Conservation (phyloP, 2,329 filamentous ascomycete species). For the Macrophomina phaseolina region DNA sequence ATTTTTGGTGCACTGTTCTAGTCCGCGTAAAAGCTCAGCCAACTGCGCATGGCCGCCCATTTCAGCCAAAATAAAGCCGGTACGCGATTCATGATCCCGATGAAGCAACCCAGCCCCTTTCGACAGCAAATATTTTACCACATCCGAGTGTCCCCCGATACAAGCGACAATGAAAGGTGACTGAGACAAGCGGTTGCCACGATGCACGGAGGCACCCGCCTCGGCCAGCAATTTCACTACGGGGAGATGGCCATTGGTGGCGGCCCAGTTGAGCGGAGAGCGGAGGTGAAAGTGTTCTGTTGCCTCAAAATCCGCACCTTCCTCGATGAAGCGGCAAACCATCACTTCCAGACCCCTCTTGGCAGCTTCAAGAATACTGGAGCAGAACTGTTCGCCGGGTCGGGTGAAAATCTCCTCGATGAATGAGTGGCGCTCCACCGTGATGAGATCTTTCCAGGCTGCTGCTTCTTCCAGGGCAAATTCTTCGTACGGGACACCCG, state of each 20-base stretch:
- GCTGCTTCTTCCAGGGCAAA: background rate
- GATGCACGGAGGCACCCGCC: background rate
- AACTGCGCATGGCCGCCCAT: background rate
- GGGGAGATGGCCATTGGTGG: conserved; percentile 16
- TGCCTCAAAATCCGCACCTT: background rate
- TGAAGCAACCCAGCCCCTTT: background rate
- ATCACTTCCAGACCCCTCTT: background rate
- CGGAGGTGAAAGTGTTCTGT: background rate
- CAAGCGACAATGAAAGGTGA: background rate
- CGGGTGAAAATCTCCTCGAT: background rate
- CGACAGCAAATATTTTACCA: background rate
- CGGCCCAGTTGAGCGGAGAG: conserved; percentile 13
- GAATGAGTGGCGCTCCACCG: background rate
- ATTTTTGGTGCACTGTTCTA: background rate
- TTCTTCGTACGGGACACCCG: background rate
- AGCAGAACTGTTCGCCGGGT: background rate
- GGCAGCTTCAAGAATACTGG: background rate
- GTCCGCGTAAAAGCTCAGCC: background rate
- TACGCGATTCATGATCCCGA: background rate
- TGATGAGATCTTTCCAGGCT: background rate
- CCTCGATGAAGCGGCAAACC: background rate
- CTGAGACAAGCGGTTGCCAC: background rate
- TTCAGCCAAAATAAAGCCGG: background rate
- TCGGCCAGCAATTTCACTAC: conserved; percentile 7
- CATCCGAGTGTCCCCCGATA: background rate